Evolutionary conservation across 306 rosid genomes (phyloP).

Genomic region (Herpetospermum pedunculosum): DNA sequence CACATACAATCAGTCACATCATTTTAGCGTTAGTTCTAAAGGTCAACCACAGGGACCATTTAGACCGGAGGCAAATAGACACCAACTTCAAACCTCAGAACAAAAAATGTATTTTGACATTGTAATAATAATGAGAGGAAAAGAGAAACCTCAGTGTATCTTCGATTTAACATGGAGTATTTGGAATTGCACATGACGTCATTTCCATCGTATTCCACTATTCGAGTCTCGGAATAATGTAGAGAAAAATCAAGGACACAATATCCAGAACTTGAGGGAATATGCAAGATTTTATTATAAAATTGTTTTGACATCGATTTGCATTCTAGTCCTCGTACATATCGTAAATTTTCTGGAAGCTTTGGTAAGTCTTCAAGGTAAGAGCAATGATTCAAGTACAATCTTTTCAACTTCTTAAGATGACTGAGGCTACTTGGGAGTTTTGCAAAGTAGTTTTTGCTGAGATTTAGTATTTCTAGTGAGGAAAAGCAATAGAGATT

Average conservation of each 20-base stretch:
- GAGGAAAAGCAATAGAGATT: conserved; percentile 1
- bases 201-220: neutral
- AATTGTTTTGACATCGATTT: neutral
- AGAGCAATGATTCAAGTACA: neutral
- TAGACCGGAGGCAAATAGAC: too few species aligned
- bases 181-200: neutral
- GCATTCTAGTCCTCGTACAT: neutral
- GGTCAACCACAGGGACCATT: too few species aligned
- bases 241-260: neutral
- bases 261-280: neutral
- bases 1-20: too few species aligned
- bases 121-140: too few species aligned
- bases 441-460: neutral
- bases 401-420: conserved; percentile 1
- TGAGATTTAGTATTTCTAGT: neutral
- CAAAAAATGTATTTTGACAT: too few species aligned
- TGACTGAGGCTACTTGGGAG: neutral
- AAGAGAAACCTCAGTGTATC: too few species aligned
- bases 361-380: neutral
- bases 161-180: too few species aligned
- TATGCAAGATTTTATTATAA: neutral
- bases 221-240: neutral
- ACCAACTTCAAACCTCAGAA: too few species aligned
- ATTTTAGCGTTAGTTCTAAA: too few species aligned
- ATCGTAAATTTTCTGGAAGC: neutral